A percentile compares a stretch with the other conserved stretches of the same genome.
phyloP scores from a whole-genome alignment of 441 rosid genomes.

The Geranium incanum region DNA sequence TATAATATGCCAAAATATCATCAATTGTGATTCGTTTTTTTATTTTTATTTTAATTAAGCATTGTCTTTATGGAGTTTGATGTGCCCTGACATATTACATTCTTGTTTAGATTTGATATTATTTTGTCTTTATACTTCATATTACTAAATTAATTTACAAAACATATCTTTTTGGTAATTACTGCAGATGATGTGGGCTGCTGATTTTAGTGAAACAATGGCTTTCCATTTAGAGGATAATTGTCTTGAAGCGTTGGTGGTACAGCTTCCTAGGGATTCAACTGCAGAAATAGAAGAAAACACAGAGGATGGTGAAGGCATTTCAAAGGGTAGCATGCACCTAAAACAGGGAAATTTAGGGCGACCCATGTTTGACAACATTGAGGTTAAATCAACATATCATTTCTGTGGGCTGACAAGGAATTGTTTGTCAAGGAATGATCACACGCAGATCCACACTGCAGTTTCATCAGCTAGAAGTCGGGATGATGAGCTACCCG shows the following conservation, averaged over 20 bases:
- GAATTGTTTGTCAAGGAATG: conserved; percentile 60
- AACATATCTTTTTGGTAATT: conserved; percentile 8
- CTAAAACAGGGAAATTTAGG: conserved; percentile 35
- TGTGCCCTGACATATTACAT: background rate
- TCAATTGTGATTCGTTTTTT: background rate
- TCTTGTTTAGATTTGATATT: background rate
- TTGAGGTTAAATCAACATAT: conserved; percentile 44
- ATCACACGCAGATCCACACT: conserved; percentile 42
- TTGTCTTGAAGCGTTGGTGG: conserved; percentile 62
- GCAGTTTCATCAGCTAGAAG: conserved; percentile 49
- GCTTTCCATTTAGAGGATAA: conserved; percentile 49
- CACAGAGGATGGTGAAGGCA: conserved; percentile 34
- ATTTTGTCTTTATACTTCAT: background rate
- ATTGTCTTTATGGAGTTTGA: background rate
- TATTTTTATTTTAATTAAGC: background rate
- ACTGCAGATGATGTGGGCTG: conserved; percentile 97
- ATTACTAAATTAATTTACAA: background rate
- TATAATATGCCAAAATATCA: background rate
- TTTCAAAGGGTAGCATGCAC: conserved; percentile 36
- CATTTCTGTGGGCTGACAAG: conserved; percentile 74
- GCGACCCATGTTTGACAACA: conserved; percentile 32
- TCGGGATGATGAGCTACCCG: conserved; percentile 66
- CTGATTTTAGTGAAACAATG: conserved; percentile 70
- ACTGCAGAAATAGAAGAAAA: conserved; percentile 39
- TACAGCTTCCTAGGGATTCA: conserved; percentile 45